These are phyloP conservation scores for Zalaria obscura DNA, from an alignment of 2,329 filamentous ascomycete species.

Conservation along the genomic window DNA sequence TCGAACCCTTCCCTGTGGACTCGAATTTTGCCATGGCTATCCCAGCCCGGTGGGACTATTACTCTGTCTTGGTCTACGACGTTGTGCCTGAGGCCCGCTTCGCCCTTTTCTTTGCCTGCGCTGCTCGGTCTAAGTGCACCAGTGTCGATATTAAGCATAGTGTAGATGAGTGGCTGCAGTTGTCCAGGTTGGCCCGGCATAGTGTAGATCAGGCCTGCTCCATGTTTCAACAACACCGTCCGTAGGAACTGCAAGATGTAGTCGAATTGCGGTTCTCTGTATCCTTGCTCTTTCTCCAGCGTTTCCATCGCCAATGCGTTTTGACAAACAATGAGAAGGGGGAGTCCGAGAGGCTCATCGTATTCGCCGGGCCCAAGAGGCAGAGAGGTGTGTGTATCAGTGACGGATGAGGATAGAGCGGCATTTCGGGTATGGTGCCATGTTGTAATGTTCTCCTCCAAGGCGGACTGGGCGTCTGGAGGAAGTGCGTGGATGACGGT, in stretches of 20 bases:
- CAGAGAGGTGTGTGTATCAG: slow-evolving; percentile 47
- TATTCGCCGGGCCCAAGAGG: slow-evolving; percentile 82
- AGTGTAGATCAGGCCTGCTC: slow-evolving; percentile 56
- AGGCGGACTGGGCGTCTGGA: slow-evolving; percentile 61
- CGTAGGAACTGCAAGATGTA: slow-evolving; percentile 86
- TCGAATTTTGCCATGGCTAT: slow-evolving; percentile 94
- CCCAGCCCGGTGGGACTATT: slow-evolving; percentile 90
- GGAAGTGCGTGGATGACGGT: slow-evolving; percentile 62
- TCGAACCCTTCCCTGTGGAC: slow-evolving; percentile 86
- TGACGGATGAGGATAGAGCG: slow-evolving; percentile 26
- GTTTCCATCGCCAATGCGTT: slow-evolving; percentile 87
- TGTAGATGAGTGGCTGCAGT: slow-evolving; percentile 68
- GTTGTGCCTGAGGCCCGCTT: slow-evolving; percentile 54
- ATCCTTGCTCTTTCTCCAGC: slow-evolving; percentile 76
- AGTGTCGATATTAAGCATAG: slow-evolving; percentile 73
- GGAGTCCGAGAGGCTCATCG: slow-evolving; percentile 77
- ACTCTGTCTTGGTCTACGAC: slow-evolving; percentile 65
- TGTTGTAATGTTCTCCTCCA: slow-evolving; percentile 72
- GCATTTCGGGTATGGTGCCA: slow-evolving; percentile 60
- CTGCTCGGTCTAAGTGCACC: slow-evolving; percentile 48
- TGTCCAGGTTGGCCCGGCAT: slow-evolving; percentile 46
- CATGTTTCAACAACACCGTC: slow-evolving; percentile 54
- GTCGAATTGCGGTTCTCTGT: slow-evolving; percentile 95
- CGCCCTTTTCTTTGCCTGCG: slow-evolving; percentile 12
- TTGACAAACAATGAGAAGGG: slow-evolving; percentile 89